Evolutionary conservation across 2,329 filamentous ascomycete species (phyloP), one percentile per base, ranked within the genome.

Genomic region (Talaromyces amestolkiae): DNA sequence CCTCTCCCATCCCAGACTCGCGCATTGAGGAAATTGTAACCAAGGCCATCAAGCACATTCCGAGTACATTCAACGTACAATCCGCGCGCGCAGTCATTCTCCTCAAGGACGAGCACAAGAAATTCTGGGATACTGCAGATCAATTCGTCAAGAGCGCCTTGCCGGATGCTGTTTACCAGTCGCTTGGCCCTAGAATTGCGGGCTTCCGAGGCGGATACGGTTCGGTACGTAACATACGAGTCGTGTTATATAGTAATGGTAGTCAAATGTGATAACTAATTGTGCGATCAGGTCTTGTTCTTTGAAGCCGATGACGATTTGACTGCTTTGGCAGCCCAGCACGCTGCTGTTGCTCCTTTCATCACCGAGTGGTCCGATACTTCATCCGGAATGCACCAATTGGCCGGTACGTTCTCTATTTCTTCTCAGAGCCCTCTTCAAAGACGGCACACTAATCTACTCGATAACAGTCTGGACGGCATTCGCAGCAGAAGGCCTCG

Each of bases 91-190:
- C 89, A 66, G 84, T 95, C 54, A 84, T 96, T 64, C 86, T 96
- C 63, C 84, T 93, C 71, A 89, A 89, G 73, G 86, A 85, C 69
- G 90, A 96, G 77, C 92, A 96, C 82, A 87, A 91, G 72, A 90
- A 91, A 82, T 86, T 95, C 73, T 96, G 92, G 92, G 87, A 91
- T 75, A 83, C 91, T 68, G 84, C 87, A 66, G 58, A 66, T 1
- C 64, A 68, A 17, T 64, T 66, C 8, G 81, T 91, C 64, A 88
- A 89, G 81, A 81, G 83, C 35, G 84, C 91, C 66, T 86, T 93
- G 31, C 87, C 90, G 81, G 77, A 31, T 76, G 77, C 69, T 87
- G 88, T 19, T 75, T 80, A 70, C 15, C 64, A 64, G 10, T 58
- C 66, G 1, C 65, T 68, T 49, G 41, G 27, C 67, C 58, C 72